These are phyloP conservation scores for Leishmania tarentolae DNA, from an alignment of 208 protist genomes.

Conservation along the genomic window DNA sequence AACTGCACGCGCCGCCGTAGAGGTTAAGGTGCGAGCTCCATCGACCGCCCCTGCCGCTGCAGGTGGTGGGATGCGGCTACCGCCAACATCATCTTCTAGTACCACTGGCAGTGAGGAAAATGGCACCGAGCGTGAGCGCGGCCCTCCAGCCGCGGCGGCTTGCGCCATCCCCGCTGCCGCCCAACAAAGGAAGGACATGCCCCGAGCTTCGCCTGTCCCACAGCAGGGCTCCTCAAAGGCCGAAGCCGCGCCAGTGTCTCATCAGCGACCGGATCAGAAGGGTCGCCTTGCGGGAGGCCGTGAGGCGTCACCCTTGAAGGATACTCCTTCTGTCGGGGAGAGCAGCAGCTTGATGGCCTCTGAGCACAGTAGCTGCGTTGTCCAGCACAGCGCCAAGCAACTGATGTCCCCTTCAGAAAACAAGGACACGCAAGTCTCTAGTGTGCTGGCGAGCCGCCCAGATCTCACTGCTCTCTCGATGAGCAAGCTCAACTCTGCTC, in stretches of 20 bases:
- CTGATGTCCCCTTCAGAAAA: slow-evolving; percentile 1
- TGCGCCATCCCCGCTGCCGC: background rate
- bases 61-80: background rate
- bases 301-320: slow-evolving; percentile 5
- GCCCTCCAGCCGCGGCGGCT: background rate
- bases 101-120: background rate
- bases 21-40: background rate
- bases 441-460: background rate
- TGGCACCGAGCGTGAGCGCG: background rate
- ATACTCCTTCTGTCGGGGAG: slow-evolving; percentile 8
- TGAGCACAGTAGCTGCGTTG: background rate
- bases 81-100: background rate
- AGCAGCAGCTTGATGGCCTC: slow-evolving; percentile 1
- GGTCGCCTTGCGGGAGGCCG: background rate
- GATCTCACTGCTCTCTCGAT: slow-evolving; percentile 6
- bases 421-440: background rate
- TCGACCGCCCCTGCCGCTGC: background rate
- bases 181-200: background rate
- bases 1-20: background rate
- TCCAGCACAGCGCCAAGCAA: slow-evolving; percentile 21
- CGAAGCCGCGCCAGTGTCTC: background rate
- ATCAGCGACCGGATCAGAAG: background rate
- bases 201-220: background rate
- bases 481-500: background rate
- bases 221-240: background rate